Evolutionary conservation across 768 basidiomycete species (phyloP).

Genomic region (Trametes cingulata): DNA sequence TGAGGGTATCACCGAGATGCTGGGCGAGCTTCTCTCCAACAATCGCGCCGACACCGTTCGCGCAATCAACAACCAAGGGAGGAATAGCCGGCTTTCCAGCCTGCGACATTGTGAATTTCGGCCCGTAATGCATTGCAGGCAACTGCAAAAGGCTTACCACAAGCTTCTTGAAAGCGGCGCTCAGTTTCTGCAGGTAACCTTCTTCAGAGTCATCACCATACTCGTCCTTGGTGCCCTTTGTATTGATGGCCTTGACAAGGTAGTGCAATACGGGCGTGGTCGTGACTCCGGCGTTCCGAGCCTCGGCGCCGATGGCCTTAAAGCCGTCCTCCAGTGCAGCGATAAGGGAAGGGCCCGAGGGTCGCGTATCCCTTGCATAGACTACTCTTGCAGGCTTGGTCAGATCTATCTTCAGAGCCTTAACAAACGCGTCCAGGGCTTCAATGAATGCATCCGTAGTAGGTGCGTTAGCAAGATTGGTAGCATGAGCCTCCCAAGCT

Average conservation of each 20-base stretch:
- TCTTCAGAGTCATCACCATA: slow-evolving; percentile 81
- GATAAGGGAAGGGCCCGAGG: slow-evolving; percentile 77
- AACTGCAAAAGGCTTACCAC: slow-evolving; percentile 81
- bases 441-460: slow-evolving; percentile 73
- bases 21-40: slow-evolving; percentile 63
- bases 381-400: slow-evolving; percentile 79
- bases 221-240: slow-evolving; percentile 71
- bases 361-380: slow-evolving; percentile 92
- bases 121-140: background rate
- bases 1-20: slow-evolving; percentile 60
- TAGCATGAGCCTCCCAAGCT: slow-evolving; percentile 90
- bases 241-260: slow-evolving; percentile 87
- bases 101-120: slow-evolving; percentile 36
- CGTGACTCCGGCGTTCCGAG: slow-evolving; percentile 77
- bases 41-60: slow-evolving; percentile 93
- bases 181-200: slow-evolving; percentile 84
- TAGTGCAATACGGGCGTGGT: slow-evolving; percentile 98
- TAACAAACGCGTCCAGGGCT: slow-evolving; percentile 62
- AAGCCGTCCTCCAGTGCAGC: slow-evolving; percentile 83
- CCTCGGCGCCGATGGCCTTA: slow-evolving; percentile 65
- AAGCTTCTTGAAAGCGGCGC: slow-evolving; percentile 80
- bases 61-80: slow-evolving; percentile 88
- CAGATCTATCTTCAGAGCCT: slow-evolving; percentile 70
- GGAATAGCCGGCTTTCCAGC: slow-evolving; percentile 55
- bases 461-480: slow-evolving; percentile 79